phyloP scores from a whole-genome alignment of 805 yeast species.

The Saccharomycopsis fibuligera region DNA sequence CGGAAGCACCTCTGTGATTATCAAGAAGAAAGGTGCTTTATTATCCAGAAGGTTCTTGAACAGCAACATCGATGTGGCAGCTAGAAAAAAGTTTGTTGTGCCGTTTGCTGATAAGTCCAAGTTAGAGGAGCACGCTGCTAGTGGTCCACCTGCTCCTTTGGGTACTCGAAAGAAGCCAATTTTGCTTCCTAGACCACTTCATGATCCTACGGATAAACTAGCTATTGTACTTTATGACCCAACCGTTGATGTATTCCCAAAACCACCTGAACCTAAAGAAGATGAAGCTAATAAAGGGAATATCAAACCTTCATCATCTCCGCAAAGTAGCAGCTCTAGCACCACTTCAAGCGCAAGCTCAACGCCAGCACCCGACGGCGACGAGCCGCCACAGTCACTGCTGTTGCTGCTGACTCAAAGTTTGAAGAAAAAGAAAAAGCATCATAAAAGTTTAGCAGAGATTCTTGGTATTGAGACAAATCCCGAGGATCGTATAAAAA shows the following conservation, averaged over 20 bases:
- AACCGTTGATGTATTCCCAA: conserved; percentile 55
- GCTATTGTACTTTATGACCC: conserved; percentile 96
- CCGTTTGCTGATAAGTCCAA: conserved; percentile 43
- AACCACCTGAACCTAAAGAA: conserved; percentile 23
- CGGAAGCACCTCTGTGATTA: conserved; percentile 15
- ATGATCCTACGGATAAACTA: conserved; percentile 88
- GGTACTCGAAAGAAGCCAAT: conserved; percentile 71
- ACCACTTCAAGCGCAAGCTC: not conserved
- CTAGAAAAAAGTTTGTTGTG: conserved; percentile 48
- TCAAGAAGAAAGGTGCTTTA: conserved; percentile 51
- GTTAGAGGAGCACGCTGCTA: conserved; percentile 24
- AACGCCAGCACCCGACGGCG: conserved; percentile 1
- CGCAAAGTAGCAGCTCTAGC: not conserved
- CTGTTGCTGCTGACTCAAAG: too few species aligned
- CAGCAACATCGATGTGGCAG: conserved; percentile 34
- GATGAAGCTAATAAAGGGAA: conserved; percentile 27
- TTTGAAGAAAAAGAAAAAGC: conserved; percentile 30
- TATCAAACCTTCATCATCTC: conserved; percentile 24
- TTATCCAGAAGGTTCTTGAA: conserved; percentile 46
- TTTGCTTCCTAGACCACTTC: conserved; percentile 84
- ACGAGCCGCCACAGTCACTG: conserved; percentile 1
- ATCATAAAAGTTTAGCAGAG: conserved; percentile 68
- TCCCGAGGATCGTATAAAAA: conserved; percentile 42
- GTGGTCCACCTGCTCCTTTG: conserved; percentile 64
- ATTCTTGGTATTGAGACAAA: conserved; percentile 63